Conservation (phyloP, 352 stramenopile species). For the Globisporangium cystogenes region DNA sequence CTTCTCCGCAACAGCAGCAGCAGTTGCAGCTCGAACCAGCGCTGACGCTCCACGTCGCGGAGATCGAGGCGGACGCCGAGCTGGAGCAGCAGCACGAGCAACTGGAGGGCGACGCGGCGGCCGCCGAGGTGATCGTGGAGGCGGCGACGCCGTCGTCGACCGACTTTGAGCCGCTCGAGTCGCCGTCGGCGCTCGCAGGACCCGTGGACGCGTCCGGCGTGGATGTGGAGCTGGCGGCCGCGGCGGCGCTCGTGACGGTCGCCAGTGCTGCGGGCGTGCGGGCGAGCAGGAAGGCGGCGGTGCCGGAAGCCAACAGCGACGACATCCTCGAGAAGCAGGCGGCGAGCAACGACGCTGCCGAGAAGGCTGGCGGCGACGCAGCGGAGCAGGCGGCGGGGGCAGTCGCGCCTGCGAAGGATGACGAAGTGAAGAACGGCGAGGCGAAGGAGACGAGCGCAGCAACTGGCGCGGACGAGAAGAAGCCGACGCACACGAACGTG, state of each 20-base stretch:
- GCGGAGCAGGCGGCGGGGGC: background rate
- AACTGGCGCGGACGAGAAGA: background rate
- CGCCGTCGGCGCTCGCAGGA: constrained; percentile 1
- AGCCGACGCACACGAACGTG: constrained; percentile 46
- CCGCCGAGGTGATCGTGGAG: constrained; percentile 6
- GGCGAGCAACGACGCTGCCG: background rate
- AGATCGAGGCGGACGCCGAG: background rate
- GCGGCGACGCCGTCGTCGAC: constrained; percentile 12
- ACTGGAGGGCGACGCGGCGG: background rate
- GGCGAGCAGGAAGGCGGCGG: background rate
- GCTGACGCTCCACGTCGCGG: background rate
- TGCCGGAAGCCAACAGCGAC: constrained; percentile 9
- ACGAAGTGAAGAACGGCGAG: too few species aligned
- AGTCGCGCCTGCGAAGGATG: background rate
- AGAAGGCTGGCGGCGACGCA: background rate
- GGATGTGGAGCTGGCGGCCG: background rate
- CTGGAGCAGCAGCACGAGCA: background rate
- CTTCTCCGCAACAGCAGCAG: too few species aligned
- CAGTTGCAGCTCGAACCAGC: background rate
- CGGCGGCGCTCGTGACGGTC: background rate
- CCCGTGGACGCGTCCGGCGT: background rate
- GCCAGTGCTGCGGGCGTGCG: background rate
- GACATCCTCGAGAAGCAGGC: constrained; percentile 12
- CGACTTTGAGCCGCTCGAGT: constrained; percentile 8
- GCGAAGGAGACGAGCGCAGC: too few species aligned